Base-by-base conservation (phyloP, 169 alveolate species). In the Babesia bovis region DNA sequence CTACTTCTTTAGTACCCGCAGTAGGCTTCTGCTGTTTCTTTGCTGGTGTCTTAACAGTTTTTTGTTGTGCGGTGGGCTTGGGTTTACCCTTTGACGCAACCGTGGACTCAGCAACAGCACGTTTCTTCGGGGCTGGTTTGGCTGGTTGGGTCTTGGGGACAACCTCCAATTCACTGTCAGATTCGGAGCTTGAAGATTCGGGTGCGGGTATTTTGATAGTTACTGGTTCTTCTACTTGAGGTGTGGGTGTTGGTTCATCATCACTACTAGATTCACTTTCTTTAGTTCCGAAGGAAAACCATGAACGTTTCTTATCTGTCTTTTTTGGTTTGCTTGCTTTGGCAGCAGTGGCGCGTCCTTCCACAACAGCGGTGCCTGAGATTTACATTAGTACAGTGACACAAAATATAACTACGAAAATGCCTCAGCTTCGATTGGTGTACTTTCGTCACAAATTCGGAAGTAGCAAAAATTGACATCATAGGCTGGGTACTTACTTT, bases 81-180 rank as follows among this genome's bases (percentile, higher is more conserved):
- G 35, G 30, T 33, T 30, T 42, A 13, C 28, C 32, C 58, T 68
- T 1, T 1, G 28, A 17, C 17, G 68, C 41, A 26, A 13, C 68
- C 15, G 71, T 2, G 23, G 36, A 6, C 23, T 61, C 12, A 35
- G 23, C 60, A 0, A 53, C 30, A 13, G 50, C 7, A 19, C 28
- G 26, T 21, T 50, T 45, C 49, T n/a, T 45, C 2, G 7, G 26
- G 12, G 32, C 72, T 6, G n/a, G 56, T n/a, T 66, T 61, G 9
- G 35, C 59, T 35, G 57, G 7, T 4, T 15, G n/a, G 30, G 25
- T 40, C 38, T 66, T 52, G 50, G 65, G 53, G 10, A 49, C 63
- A 9, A 55, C 68, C 21, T 26, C 78, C 26, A 68, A 52, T 3
- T 78, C 87, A 25, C 42, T 65, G 47, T 75, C 87, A 26, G 74